Evolutionary conservation across 2,329 filamentous ascomycete species (phyloP), one percentile per base, ranked within the genome.

Genomic region (Ascochyta viciae-villosae): DNA sequence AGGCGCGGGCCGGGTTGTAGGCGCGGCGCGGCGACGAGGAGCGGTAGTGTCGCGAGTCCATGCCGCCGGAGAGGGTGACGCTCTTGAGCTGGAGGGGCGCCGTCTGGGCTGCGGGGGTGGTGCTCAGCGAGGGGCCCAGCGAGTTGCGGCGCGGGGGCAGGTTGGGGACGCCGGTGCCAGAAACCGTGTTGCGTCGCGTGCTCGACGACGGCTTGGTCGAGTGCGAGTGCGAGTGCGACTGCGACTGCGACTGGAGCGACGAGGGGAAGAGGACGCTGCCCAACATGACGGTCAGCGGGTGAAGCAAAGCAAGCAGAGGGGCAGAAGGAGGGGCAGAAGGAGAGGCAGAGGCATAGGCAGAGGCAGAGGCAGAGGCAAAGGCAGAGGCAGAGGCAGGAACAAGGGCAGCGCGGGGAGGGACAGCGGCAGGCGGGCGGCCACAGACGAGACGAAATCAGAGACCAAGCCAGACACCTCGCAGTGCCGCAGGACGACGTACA

Each of bases 11-110:
- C 6, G 74, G 74, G 43, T 73, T 71, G 40, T 68, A 61, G 19
- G 37, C 15, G 27, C 72, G 72, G 10, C 72, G 68, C n/a, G 74
- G 74, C 23, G 74, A 76, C 31, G 66, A 61, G 12, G 74, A 62
- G 48, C 74, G 70, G 51, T 69, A 65, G 64, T 74, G 69, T 41
- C 72, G 64, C 48, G 72, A 69, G 49, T 72, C 71, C 73, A 75
- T 76, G 58, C 52, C 61, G 58, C 53, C 60, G 23, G 63, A 57
- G 35, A 61, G 53, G 3, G 63, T 67, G 52, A 62, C 49, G 45
- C 63, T 60, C 45, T 65, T 63, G 45, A 69, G 50, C 50, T 66
- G 63, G 37, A 66, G 61, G 27, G 61, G 64, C 7, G 63, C 52
- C 12, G 67, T 63, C 51, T 63, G 57, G 57, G 63, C 61, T 35